These are phyloP conservation scores for Pythium monospermum DNA, from an alignment of 352 stramenopile genomes.

Conservation along the genomic window DNA sequence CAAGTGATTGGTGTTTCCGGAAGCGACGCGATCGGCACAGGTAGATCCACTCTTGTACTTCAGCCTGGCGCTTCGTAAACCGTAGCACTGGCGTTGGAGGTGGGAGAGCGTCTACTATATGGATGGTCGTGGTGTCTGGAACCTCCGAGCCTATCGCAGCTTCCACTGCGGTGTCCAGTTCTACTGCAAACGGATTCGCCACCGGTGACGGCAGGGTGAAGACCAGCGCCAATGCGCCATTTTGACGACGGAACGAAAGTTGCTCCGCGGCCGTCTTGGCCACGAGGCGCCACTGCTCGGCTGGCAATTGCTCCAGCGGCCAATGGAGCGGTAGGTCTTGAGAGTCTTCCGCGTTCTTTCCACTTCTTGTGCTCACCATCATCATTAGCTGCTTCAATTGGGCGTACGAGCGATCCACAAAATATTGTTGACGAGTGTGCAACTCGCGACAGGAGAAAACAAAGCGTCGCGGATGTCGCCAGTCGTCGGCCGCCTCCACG, in stretches of 20 bases:
- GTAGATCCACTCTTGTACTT: too few species aligned
- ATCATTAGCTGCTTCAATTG: constrained; percentile 16
- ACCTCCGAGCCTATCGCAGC: background rate
- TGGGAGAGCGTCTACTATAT: too few species aligned
- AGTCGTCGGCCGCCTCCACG: constrained; percentile 39
- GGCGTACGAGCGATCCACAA: constrained; percentile 37
- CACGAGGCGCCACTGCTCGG: constrained; percentile 8
- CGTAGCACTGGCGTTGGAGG: too few species aligned
- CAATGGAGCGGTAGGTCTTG: background rate
- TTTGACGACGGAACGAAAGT: constrained; percentile 10
- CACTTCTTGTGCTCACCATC: too few species aligned
- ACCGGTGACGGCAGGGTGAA: background rate
- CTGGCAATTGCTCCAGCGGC: constrained; percentile 1
- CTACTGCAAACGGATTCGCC: background rate
- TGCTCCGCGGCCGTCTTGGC: background rate
- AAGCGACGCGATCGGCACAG: constrained; percentile 25
- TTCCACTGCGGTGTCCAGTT: constrained; percentile 1
- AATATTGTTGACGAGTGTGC: constrained; percentile 39
- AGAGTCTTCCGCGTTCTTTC: too few species aligned
- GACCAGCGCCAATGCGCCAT: constrained; percentile 6
- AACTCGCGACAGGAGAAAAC: constrained; percentile 52
- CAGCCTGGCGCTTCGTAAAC: too few species aligned
- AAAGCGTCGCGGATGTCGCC: constrained; percentile 32
- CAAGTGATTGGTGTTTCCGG: constrained; percentile 32
- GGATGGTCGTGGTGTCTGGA: too few species aligned